These are phyloP conservation scores for Fusarium anguioides DNA, from an alignment of 2,329 filamentous ascomycete species.

Conservation along the genomic window DNA sequence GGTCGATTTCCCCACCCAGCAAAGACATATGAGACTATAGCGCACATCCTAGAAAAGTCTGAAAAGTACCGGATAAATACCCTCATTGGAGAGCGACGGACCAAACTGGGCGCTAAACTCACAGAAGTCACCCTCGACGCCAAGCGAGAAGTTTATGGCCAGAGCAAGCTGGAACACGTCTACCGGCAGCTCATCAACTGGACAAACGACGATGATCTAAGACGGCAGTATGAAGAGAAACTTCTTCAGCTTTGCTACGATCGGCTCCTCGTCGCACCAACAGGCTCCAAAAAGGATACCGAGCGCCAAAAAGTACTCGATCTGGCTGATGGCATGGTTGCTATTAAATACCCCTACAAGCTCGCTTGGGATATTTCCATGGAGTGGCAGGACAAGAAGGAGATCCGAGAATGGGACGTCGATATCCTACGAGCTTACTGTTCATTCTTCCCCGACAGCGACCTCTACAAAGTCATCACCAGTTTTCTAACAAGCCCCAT, in stretches of 20 bases:
- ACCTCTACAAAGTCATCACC: slow-evolving; percentile 82
- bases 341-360: slow-evolving; percentile 90
- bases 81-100: slow-evolving; percentile 88
- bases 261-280: slow-evolving; percentile 74
- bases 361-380: slow-evolving; percentile 92
- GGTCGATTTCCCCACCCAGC: slow-evolving; percentile 84
- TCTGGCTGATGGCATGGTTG: slow-evolving; percentile 90
- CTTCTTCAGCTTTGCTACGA: slow-evolving; percentile 85
- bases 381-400: slow-evolving; percentile 86
- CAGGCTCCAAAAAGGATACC: slow-evolving; percentile 71
- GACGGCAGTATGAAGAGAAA: slow-evolving; percentile 90
- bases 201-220: slow-evolving; percentile 85
- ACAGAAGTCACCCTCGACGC: slow-evolving; percentile 87
- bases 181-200: slow-evolving; percentile 91
- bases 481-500: slow-evolving; percentile 85
- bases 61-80: slow-evolving; percentile 92
- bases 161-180: slow-evolving; percentile 81
- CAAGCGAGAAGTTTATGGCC: slow-evolving; percentile 82
- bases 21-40: slow-evolving; percentile 83
- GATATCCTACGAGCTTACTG: slow-evolving; percentile 84
- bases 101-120: slow-evolving; percentile 84
- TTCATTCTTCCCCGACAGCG: slow-evolving; percentile 83
- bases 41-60: slow-evolving; percentile 83
- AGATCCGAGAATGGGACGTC: slow-evolving; percentile 80
- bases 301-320: slow-evolving; percentile 80